Evolutionary conservation across 2,329 filamentous ascomycete species (phyloP), one percentile per base, ranked within the genome.

Genomic region (Botrytis fragariae): DNA sequence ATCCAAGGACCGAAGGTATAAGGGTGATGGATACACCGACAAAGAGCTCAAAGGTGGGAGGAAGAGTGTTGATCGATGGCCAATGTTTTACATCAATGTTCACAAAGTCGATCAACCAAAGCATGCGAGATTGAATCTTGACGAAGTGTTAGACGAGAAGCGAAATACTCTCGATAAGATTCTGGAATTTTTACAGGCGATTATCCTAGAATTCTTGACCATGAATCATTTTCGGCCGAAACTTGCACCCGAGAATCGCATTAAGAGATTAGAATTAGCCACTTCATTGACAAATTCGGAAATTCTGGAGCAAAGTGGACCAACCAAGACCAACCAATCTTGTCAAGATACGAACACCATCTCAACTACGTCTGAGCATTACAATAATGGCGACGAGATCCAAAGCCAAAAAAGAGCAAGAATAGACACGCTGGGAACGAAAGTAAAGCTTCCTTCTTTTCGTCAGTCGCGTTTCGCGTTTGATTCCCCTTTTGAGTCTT

Each of bases 31-130:
- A 1, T 87, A 84, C 72, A 87, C 85, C 1, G 83, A 81, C 45
- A 86, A 83, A 75, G 87, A 90, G 73, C 77, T 87, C 54, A 89
- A 85, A 78, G 82, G 81, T 12, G 77, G 83, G 20, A 86, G 85
- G 61, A 95, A 93, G 79, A 86, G 90, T 0, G 84, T 95, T 16
- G 94, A 98, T 78, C 88, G 89, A 69, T 96, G 93, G 90, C 94
- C 95, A 0, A 95, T 95, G 90, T 98, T 97, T 78, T 92, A 91
- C 77, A 83, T 98, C n/a, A 89, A 89, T 42, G 87, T 97, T 51
- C 83, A 85, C 3, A 78, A 87, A 18, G 57, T 59, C 16, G 32
- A 65, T 48, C 51, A 18, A 39, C 16, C 25, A 25, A 3, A 45
- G 3, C 45, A 51, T 62, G 14, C 35, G 1, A 68, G 25, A 7